Base-by-base conservation (phyloP, 805 yeast genomes). In the Starmerella floricola region DNA sequence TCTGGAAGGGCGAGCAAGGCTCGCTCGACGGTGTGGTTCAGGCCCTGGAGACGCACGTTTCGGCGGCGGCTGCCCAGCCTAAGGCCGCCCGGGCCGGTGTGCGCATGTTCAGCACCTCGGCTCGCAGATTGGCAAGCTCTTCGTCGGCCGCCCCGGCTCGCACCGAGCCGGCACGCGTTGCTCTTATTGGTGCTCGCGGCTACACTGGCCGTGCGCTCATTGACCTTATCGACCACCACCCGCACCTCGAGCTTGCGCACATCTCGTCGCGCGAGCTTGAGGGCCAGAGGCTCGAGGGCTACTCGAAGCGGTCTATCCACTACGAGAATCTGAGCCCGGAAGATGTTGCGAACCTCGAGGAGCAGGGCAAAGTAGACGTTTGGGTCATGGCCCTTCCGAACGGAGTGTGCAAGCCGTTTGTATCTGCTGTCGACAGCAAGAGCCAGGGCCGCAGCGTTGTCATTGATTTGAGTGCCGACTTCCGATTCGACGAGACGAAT, bases 311-410 rank as follows among this genome's bases (percentile, higher is more conserved):
- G 42, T 76, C 81, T 45, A 73, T 88, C 42, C 70, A 73, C 40
- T 91, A 91, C 64, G 83, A 83, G 48, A 91, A 87, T 63, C 69
- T 91, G 54, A 87, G 79, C 58, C 72, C 79, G 34, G 95, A 85
- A 56, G 97, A 91, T 54, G 79, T 91, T 51, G 76, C 76, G 57
- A 65, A 68, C 50, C 65, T 91, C 48, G 98, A 88, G 63, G 71
- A 76, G 50, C 67, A 75, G 36, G 74, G 77, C 38, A 82, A 74
- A 41, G 83, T 91, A 45, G 98, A 91, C 57, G 79, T 87, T 40
- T 91, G 99, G 98, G 94, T 93, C 21, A 91, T 93, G 98, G 98
- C 98, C 2, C 72, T 91, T 56, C 99, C 99, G 50, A 91, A 91
- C 61, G 96, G 95, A 37, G 95, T 91, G 30, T 91, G 97, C 57